Evolutionary conservation across 208 protist species (phyloP).

Genomic region (Blastocrithidia nonstop): DNA sequence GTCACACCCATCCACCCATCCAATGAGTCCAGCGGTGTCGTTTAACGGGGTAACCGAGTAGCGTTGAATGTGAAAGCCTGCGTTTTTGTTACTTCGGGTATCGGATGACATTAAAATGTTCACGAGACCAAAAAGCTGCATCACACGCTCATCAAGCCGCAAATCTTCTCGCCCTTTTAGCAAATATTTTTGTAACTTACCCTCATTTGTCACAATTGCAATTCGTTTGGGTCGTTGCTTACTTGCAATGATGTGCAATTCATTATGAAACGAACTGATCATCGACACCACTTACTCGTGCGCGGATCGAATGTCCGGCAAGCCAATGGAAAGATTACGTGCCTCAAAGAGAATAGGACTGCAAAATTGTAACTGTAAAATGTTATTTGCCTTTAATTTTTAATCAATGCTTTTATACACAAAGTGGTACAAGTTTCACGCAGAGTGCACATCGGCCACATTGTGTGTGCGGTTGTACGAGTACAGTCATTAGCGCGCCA

Average conservation of each 20-base stretch:
- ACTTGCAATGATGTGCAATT: conserved; percentile 91
- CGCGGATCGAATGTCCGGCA: conserved; percentile 78
- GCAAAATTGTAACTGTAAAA: conserved; percentile 52
- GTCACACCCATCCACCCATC: conserved; percentile 97
- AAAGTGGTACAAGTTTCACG: conserved; percentile 75
- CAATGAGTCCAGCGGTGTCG: conserved; percentile 97
- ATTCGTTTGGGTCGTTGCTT: conserved; percentile 98
- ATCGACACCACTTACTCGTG: conserved; percentile 51
- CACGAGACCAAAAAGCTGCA: conserved; percentile 99
- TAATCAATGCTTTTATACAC: conserved; percentile 66
- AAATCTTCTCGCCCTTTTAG: conserved; percentile 97
- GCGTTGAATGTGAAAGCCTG: conserved; percentile 72
- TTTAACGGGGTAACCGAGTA: conserved; percentile 98
- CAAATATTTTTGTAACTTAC: conserved; percentile 93
- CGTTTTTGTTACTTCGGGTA: conserved; percentile 70
- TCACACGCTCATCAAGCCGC: conserved; percentile 98
- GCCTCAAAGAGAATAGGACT: conserved; percentile 74
- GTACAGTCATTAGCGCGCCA: conserved; percentile 55
- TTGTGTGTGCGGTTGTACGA: conserved; percentile 36
- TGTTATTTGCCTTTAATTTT: conserved; percentile 39
- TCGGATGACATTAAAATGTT: conserved; percentile 95
- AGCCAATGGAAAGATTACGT: conserved; percentile 48
- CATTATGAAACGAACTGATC: conserved; percentile 86
- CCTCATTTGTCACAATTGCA: conserved; percentile 90
- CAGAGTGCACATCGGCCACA: conserved; percentile 58